Evolutionary conservation across 768 basidiomycete genomes (phyloP), one percentile per base, ranked within the genome.

Genomic region (Boletus pseudopeckii): DNA sequence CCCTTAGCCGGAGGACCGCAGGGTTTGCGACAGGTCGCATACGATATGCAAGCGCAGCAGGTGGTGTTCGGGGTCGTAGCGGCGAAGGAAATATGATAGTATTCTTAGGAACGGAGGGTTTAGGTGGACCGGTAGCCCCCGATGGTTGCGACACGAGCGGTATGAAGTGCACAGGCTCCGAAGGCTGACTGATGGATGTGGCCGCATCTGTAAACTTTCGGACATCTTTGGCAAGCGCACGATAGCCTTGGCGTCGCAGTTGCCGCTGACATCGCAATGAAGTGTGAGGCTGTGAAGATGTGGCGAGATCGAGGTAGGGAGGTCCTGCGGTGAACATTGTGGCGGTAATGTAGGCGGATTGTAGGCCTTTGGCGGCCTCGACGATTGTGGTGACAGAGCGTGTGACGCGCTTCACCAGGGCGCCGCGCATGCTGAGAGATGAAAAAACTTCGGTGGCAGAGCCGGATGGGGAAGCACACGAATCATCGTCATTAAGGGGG

Each of bases 21-120:
- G 84, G 84, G 59, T 88, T 88, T 49, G 79, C 72, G 6, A 86
- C 75, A 3, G 79, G 80, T 8, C 86, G 75, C 58, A 80, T 72
- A 28, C 85, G 77, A 59, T 77, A 75, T 6, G 68, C 64, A 47
- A 75, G 67, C 10, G 58, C 52, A 24, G 63, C 41, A 17, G 67
- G 66, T 1, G 67, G 61, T 34, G 71, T 57, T 48, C 62, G 69
- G 71, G 74, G 77, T 71, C 61, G 77, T 68, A 64, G 75, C 48
- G 67, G 77, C 45, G 62, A 79, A 44, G 71, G 76, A 32, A 74
- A 67, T 7, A 77, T 71, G 17, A 77, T 62, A 4, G 72, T 70
- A 38, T 75, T 74, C 75, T 53, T 66, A 48, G 50, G 74, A 56
- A 55, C 67, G 46, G 53, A 50, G 0, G 63, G 47, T 46, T 56